Evolutionary conservation across 805 yeast genomes (phyloP).

Genomic region (Suhomyces vadensis): DNA sequence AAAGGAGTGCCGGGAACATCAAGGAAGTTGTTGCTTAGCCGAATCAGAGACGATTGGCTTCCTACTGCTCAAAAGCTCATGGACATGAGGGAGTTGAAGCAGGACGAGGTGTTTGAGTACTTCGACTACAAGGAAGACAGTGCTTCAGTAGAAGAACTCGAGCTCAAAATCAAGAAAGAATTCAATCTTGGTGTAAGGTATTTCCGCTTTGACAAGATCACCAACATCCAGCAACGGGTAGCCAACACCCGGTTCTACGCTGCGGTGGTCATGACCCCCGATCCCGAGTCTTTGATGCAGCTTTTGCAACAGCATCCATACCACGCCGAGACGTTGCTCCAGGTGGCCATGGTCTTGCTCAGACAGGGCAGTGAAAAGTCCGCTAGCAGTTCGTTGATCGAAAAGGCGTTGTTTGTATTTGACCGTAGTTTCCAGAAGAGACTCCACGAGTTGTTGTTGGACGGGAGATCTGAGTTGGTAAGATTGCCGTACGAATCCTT

Average conservation of each 20-base stretch:
- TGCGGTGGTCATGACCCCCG: conserved; percentile 70
- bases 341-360: conserved; percentile 69
- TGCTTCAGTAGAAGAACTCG: conserved; percentile 27
- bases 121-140: conserved; percentile 37
- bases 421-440: conserved; percentile 68
- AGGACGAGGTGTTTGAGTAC: conserved; percentile 37
- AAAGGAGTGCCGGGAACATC: conserved; percentile 72
- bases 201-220: conserved; percentile 53
- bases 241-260: conserved; percentile 57
- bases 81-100: conserved; percentile 54
- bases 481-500: conserved; percentile 76
- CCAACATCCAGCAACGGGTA: conserved; percentile 29
- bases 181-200: conserved; percentile 48
- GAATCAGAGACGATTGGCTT: conserved; percentile 77
- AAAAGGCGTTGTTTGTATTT: conserved; percentile 74
- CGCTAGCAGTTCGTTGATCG: conserved; percentile 71
- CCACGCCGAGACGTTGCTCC: conserved; percentile 75
- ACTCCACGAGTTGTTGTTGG: conserved; percentile 46
- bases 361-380: conserved; percentile 74
- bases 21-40: conserved; percentile 65
- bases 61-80: conserved; percentile 67
- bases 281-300: conserved; percentile 68
- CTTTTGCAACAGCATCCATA: conserved; percentile 66
- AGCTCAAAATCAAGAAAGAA: conserved; percentile 34
- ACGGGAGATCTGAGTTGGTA: conserved; percentile 55